Percentiles rank a stretch among this genome's conserved stretches.
Evolutionary conservation across 164 flowering plant genomes (phyloP).

Genomic region (Nymphaea colorata): DNA sequence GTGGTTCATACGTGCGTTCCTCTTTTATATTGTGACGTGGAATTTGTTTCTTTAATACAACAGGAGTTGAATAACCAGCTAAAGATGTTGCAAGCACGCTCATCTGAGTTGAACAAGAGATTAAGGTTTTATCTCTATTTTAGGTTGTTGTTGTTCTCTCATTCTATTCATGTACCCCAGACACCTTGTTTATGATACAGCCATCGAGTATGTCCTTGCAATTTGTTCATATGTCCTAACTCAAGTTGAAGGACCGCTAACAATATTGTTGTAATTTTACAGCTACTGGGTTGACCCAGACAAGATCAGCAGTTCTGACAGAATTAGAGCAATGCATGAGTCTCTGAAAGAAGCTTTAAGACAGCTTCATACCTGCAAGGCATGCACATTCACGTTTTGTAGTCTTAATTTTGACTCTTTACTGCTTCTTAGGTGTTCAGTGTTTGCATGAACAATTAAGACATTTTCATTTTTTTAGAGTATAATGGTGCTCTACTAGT

Average conservation of each 20-base stretch:
- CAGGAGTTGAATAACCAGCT: slow-evolving; percentile 2
- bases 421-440: background rate
- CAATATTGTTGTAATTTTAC: background rate
- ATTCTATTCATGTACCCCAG: background rate
- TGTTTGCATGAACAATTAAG: too few relatives aligned
- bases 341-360: background rate
- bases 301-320: background rate
- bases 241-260: background rate
- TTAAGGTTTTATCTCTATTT: background rate
- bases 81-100: background rate
- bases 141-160: background rate
- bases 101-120: background rate
- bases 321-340: background rate
- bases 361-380: background rate
- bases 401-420: background rate
- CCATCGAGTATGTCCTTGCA: background rate
- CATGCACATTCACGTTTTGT: too few relatives aligned
- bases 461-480: too few relatives aligned
- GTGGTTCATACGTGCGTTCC: background rate
- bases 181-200: background rate
- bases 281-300: slow-evolving; percentile 2
- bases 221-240: background rate
- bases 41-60: background rate
- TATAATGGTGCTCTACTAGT: too few relatives aligned
- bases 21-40: background rate